Percentiles rank a stretch among this genome's conserved stretches.
Evolutionary conservation across 2,329 filamentous ascomycete species (phyloP).

Genomic region (Colletotrichum cordylinicola): DNA sequence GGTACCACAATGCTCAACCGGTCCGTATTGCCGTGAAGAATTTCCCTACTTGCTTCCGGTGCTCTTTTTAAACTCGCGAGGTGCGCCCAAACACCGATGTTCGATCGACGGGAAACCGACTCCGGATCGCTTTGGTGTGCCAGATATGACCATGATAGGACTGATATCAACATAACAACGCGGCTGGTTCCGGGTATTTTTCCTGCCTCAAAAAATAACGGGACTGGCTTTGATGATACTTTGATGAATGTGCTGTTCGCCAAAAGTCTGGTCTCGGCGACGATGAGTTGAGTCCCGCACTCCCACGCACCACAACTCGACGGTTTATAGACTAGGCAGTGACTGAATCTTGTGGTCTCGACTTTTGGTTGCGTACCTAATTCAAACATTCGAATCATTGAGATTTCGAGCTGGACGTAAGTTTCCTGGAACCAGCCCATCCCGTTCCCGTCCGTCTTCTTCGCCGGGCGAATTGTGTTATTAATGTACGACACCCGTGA

Average conservation of each 20-base stretch:
- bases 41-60: too few relatives aligned
- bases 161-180: too few relatives aligned
- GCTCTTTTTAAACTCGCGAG: too few relatives aligned
- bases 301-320: not conserved
- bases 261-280: not conserved
- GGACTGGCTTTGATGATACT: fast-evolving
- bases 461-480: too few relatives aligned
- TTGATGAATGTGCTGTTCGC: not conserved
- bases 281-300: not conserved
- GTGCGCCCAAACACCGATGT: too few relatives aligned
- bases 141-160: too few relatives aligned
- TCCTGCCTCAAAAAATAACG: fast-evolving
- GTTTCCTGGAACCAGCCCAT: not conserved
- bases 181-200: too few relatives aligned
- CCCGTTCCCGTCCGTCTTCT: not conserved
- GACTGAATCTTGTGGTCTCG: not conserved
- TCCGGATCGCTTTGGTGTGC: too few relatives aligned
- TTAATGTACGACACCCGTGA: fast-evolving
- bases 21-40: too few relatives aligned
- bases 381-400: not conserved
- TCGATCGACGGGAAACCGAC: too few relatives aligned
- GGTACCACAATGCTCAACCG: too few relatives aligned
- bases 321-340: fast-evolving
- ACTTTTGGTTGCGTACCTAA: too few relatives aligned
- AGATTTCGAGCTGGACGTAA: fast-evolving